Evolutionary conservation across 129 eudicot genomes (phyloP).

Genomic region (Logfia minima): DNA sequence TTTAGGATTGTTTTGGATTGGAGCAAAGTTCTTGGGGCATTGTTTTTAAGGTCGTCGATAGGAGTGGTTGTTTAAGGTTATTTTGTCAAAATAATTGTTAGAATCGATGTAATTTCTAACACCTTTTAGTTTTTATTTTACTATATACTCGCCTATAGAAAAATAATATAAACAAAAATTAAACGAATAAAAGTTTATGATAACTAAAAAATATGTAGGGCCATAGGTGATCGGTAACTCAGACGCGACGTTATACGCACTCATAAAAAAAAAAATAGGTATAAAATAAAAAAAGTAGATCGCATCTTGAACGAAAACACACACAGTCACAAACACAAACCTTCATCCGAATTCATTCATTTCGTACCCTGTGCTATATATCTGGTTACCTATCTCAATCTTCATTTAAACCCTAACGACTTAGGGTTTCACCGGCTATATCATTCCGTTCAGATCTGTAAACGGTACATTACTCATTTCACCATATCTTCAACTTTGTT

Average conservation of each 20-base stretch:
- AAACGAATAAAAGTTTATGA: too few relatives aligned
- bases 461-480: background rate
- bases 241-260: slow-evolving; percentile 4
- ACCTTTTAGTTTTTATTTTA: too few relatives aligned
- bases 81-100: too few relatives aligned
- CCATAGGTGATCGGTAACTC: too few relatives aligned
- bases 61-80: too few relatives aligned
- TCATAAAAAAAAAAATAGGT: background rate
- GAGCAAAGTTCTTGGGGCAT: too few relatives aligned
- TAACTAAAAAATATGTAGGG: too few relatives aligned
- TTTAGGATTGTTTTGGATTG: too few relatives aligned
- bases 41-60: too few relatives aligned
- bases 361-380: background rate
- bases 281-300: slow-evolving; percentile 7
- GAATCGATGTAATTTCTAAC: too few relatives aligned
- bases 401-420: background rate
- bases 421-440: background rate
- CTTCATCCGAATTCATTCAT: background rate
- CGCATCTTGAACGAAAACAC: slow-evolving; percentile 26
- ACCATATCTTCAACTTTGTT: background rate
- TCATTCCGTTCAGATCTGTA: background rate
- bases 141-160: too few relatives aligned
- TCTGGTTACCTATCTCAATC: background rate
- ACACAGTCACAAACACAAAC: slow-evolving; percentile 15
- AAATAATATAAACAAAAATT: too few relatives aligned